Conservation (phyloP, 108 stramenopile genomes). For the Thalassiosira profunda region DNA sequence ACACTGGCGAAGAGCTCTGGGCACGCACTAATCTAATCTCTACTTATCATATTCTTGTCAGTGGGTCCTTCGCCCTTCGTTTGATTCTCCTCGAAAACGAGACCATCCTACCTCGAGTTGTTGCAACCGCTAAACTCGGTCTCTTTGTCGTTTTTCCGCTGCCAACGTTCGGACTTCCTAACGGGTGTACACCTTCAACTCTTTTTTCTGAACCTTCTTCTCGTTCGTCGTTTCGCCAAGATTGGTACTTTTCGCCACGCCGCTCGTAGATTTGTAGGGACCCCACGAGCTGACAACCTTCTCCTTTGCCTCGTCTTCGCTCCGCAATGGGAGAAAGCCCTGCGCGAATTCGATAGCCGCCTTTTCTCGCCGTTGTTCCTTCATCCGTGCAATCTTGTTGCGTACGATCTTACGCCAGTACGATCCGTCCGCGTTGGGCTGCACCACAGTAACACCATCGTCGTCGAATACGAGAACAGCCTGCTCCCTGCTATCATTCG, state of each 20-base stretch:
- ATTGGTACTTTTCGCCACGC: conserved; percentile 30
- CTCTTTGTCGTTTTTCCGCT: too few relatives aligned
- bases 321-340: conserved; percentile 20
- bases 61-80: too few relatives aligned
- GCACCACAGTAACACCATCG: conserved; percentile 56
- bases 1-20: too few relatives aligned
- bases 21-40: too few relatives aligned
- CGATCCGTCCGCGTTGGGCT: conserved; percentile 76
- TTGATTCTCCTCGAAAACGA: too few relatives aligned
- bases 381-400: conserved; percentile 72
- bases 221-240: background rate
- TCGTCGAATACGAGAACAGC: conserved; percentile 49
- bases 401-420: conserved; percentile 79
- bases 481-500: conserved; percentile 39
- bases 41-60: too few relatives aligned
- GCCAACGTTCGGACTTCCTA: too few relatives aligned
- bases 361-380: conserved; percentile 71
- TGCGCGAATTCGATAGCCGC: conserved; percentile 68
- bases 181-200: conserved; percentile 16
- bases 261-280: conserved; percentile 62
- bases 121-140: too few relatives aligned
- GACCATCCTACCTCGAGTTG: too few relatives aligned
- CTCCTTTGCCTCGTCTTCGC: conserved; percentile 52
- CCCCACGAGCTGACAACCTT: conserved; percentile 56
- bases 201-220: background rate